Base-by-base conservation (phyloP, 139 green algal species). In the Micractinium sp. region DNA sequence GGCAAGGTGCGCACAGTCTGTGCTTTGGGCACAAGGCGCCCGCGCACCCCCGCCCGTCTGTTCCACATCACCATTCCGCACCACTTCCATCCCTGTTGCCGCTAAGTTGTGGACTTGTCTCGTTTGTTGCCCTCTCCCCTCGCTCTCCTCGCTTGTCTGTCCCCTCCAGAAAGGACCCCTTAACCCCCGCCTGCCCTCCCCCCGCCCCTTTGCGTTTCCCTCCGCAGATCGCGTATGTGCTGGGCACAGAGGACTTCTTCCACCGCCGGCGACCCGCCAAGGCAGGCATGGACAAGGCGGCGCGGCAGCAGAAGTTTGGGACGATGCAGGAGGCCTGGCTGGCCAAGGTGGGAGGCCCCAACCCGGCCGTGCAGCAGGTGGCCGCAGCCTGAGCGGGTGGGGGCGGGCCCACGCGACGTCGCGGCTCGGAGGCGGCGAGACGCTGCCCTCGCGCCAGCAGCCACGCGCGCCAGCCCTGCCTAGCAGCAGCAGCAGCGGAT, bases 231-330 rank as follows among this genome's bases (percentile, higher is more conserved):
- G 98, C 96, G 0, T 99, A 99, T 89, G 97, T 99, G 76, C 89
- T 99, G 60, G 97, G 99, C 92, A 99, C 97, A 0, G 96, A 99
- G 92, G 97, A 99, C 89, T 90, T 97, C 9, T 95, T 99, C 87
- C 90, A 90, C 56, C 90, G 95, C 36, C 87, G 47, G 61, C 76
- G 84, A 31, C 53, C 63, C 27, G 29, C 5, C 38, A 80, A 81
- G 83, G 83, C 66, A 27, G 76, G 23, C 63, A 36, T 63, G 38
- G 67, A 87, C 67, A 87, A 87, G 83, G 66, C 67, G 5, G 66
- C 38, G 0, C 66, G 83, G 36, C n/a, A 41, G 38, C 27, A 63
- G 27, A 75, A 75, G 56, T 87, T 87, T 66, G 38, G 41, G 78
- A 41, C 47, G 33, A 35, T 80, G 74, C 74, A 80, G 74, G 74